Conservation (phyloP, 228 moss, liverwort and hornwort genomes). For the Sphagnum fallax region DNA sequence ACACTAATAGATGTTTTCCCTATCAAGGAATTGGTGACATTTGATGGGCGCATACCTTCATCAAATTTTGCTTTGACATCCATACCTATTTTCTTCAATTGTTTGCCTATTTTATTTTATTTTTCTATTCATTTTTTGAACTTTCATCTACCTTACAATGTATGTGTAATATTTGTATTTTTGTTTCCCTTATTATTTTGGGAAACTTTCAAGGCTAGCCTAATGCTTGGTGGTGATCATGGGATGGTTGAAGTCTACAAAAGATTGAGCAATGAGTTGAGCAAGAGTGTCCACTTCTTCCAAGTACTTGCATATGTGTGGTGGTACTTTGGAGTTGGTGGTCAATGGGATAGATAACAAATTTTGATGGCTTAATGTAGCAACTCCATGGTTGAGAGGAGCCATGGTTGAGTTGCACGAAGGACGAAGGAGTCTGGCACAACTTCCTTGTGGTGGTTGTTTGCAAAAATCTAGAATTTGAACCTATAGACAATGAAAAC, state of each 20-base stretch:
- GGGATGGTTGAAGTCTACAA: conserved; percentile 3
- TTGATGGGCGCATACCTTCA: no score
- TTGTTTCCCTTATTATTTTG: no score
- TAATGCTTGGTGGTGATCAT: not conserved
- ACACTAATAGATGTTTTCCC: no score
- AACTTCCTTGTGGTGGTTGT: not conserved
- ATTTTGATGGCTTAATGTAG: not conserved
- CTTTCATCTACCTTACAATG: no score
- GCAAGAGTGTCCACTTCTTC: conserved; percentile 28
- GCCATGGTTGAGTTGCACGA: conserved; percentile 2
- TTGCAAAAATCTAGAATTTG: no score
- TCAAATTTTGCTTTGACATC: no score
- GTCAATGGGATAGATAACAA: not conserved
- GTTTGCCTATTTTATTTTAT: no score
- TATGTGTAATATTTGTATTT: no score
- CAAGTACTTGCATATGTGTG: not conserved
- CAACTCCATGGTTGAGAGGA: not conserved
- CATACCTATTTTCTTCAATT: no score
- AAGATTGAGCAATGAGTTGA: conserved; percentile 33
- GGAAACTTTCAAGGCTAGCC: no score
- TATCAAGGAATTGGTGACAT: no score
- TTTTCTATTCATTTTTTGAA: no score
- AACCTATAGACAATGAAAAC: not conserved
- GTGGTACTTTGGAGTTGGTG: not conserved
- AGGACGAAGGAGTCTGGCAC: not conserved